Conservation (phyloP, 305 asterid species). For the Fraxinus angustifolia region DNA sequence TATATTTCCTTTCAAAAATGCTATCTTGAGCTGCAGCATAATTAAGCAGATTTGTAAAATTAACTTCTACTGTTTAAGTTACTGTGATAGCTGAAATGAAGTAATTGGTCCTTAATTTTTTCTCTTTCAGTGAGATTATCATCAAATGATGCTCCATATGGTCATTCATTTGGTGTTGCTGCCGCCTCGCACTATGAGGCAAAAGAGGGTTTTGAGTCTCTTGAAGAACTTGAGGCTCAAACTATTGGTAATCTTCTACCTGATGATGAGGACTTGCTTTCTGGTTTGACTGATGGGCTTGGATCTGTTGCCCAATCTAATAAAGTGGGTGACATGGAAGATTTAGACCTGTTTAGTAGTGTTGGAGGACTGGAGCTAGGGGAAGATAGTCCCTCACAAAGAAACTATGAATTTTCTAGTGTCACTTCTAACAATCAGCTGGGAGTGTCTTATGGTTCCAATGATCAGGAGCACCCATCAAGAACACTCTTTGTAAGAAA, state of each 20-base stretch:
- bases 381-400: conserved; percentile 67
- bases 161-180: conserved; percentile 66
- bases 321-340: conserved; percentile 66
- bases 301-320: conserved; percentile 38
- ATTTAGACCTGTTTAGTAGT: conserved; percentile 84
- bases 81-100: not conserved
- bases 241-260: conserved; percentile 96
- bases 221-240: conserved; percentile 91
- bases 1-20: not conserved
- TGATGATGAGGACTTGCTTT: conserved; percentile 85
- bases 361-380: conserved; percentile 97
- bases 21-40: conserved; percentile 3
- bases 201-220: conserved; percentile 80
- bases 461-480: conserved; percentile 68
- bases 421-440: conserved; percentile 42
- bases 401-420: conserved; percentile 45
- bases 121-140: conserved; percentile 62
- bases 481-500: conserved; percentile 88
- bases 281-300: conserved; percentile 89
- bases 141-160: conserved; percentile 50
- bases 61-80: not conserved
- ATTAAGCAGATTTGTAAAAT: not conserved
- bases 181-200: conserved; percentile 61
- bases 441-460: conserved; percentile 43
- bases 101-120: not conserved